A percentile compares a stretch with the other conserved stretches of the same genome.
Conservation (phyloP, 2,329 filamentous ascomycete species). For the Piedraia hortae region DNA sequence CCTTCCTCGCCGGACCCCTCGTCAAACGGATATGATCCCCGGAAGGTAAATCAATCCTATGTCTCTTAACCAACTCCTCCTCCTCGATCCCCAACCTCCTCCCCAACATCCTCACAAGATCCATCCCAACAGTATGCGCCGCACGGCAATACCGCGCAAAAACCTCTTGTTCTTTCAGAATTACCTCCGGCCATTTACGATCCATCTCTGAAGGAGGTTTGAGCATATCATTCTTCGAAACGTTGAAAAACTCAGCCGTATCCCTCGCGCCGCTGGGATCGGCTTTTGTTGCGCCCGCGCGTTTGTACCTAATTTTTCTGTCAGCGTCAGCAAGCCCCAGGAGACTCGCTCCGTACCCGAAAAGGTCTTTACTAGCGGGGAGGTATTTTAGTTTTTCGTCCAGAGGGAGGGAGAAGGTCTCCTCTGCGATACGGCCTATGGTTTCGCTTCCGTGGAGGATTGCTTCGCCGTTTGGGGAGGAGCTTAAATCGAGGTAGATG, state of each 20-base stretch:
- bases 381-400: conserved; percentile 25
- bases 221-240: conserved; percentile 27
- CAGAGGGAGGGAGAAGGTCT: conserved; percentile 20
- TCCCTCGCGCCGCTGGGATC: conserved; percentile 23
- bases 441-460: conserved; percentile 8
- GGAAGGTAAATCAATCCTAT: conserved; percentile 16
- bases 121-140: conserved; percentile 20
- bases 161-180: conserved; percentile 7
- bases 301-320: conserved; percentile 8
- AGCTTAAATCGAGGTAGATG: conserved; percentile 25
- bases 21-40: conserved; percentile 27
- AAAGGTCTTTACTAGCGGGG: conserved; percentile 17
- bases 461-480: conserved; percentile 7
- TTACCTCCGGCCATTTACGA: conserved; percentile 7
- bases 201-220: conserved; percentile 11
- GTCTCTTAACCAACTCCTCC: conserved; percentile 18
- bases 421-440: conserved; percentile 14
- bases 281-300: conserved; percentile 19
- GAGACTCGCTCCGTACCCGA: no score
- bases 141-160: conserved; percentile 19
- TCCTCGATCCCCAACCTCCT: conserved; percentile 17
- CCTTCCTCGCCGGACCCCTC: conserved; percentile 20
- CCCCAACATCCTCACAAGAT: conserved; percentile 21
- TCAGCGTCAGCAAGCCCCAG: neutral
- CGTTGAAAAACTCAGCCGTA: conserved; percentile 29